Conservation (phyloP, 1,284 basidiomycete genomes). For the Porogramme epimiltina region DNA sequence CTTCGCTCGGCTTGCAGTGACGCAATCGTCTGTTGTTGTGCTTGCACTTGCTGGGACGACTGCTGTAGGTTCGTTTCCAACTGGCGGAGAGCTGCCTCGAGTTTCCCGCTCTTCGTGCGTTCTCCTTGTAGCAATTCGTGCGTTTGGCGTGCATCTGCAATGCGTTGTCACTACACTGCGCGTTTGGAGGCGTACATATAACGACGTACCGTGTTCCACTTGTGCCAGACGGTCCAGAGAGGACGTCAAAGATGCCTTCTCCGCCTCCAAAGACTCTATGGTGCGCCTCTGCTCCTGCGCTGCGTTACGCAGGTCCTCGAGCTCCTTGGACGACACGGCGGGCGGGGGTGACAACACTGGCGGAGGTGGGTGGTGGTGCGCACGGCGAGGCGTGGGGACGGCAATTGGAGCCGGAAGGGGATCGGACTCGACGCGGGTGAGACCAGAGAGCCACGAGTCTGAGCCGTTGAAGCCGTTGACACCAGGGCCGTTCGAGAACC, state of each 20-base stretch:
- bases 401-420: conserved; percentile 26
- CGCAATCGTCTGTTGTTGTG: conserved; percentile 8
- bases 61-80: conserved; percentile 13
- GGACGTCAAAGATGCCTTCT: conserved; percentile 61
- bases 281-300: conserved; percentile 62
- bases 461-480: conserved; percentile 18
- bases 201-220: conserved; percentile 49
- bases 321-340: conserved; percentile 20
- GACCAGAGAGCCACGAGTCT: conserved; percentile 60
- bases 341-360: conserved; percentile 9
- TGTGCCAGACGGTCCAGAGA: conserved; percentile 36
- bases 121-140: conserved; percentile 28
- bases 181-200: not conserved
- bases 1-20: conserved; percentile 14
- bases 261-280: conserved; percentile 67
- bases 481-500: conserved; percentile 28
- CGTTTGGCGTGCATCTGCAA: conserved; percentile 27
- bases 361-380: conserved; percentile 14
- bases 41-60: conserved; percentile 12
- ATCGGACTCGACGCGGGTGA: conserved; percentile 48
- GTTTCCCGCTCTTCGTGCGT: conserved; percentile 13
- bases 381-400: conserved; percentile 20
- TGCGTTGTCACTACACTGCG: not conserved
- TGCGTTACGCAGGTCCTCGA: conserved; percentile 34
- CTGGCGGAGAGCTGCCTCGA: conserved; percentile 17